Evolutionary conservation across 306 rosid species (phyloP).

Genomic region (Adenanthera pavonina): DNA sequence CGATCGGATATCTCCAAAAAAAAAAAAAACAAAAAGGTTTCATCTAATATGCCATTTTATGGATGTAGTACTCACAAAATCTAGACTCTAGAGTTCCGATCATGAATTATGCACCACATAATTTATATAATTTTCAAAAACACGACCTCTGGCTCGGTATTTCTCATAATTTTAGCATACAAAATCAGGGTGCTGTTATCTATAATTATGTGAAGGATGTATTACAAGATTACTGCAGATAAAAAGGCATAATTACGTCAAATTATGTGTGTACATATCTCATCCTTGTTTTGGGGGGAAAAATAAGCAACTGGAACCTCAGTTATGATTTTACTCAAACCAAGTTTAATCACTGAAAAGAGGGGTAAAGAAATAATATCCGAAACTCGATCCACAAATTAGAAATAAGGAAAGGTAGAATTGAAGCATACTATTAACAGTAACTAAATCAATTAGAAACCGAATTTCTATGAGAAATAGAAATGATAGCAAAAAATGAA

Average conservation of each 20-base stretch:
- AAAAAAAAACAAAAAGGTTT: background rate
- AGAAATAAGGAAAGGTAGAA: background rate
- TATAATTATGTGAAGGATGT: background rate
- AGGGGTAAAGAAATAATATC: background rate
- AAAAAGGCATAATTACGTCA: background rate
- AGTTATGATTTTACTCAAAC: constrained; percentile 28
- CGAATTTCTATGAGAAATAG: background rate
- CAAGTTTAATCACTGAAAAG: background rate
- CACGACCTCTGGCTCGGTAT: background rate
- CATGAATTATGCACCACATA: background rate
- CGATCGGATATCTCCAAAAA: background rate
- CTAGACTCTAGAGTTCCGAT: background rate
- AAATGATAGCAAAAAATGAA: background rate
- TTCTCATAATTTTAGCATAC: background rate
- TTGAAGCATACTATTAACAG: background rate
- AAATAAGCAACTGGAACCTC: background rate
- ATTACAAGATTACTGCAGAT: background rate
- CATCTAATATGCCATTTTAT: background rate
- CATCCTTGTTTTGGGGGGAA: background rate
- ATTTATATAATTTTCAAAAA: background rate
- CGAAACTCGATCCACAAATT: background rate
- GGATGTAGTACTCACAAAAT: background rate
- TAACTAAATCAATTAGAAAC: background rate
- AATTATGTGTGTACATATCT: background rate
- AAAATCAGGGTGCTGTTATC: background rate